Percentiles rank a stretch among this genome's conserved stretches.
These are phyloP conservation scores for Aspergillus sp. DNA, from an alignment of 2,329 filamentous ascomycete genomes.

Conservation along the genomic window DNA sequence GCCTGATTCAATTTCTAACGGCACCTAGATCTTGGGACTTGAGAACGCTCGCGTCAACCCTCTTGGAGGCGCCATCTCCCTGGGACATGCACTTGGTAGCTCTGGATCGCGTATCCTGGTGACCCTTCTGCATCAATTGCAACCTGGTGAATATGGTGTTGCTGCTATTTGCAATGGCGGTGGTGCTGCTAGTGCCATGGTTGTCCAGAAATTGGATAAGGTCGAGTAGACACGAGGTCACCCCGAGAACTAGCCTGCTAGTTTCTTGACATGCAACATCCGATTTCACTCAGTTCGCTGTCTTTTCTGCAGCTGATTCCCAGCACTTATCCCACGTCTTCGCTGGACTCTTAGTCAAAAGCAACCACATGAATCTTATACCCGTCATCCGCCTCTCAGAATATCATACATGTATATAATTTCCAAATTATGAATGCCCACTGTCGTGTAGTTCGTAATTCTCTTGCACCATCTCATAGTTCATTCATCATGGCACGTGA, in stretches of 20 bases:
- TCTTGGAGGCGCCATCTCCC: conserved; percentile 84
- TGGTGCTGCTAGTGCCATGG: conserved; percentile 84
- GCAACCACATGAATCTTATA: conserved; percentile 1
- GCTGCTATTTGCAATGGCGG: conserved; percentile 97
- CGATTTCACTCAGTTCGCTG: not conserved
- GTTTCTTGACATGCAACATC: not conserved
- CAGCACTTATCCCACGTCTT: not conserved
- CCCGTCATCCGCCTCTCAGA: not conserved
- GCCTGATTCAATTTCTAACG: too few species aligned
- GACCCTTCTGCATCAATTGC: conserved; percentile 85
- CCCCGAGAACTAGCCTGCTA: too few species aligned
- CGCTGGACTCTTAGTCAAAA: not conserved
- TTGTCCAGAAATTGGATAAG: conserved; percentile 76
- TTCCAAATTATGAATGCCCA: too few species aligned
- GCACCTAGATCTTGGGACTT: conserved; percentile 69
- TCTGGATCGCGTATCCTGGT: conserved; percentile 89
- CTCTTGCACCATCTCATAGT: too few species aligned
- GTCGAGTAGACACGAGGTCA: conserved; percentile 34
- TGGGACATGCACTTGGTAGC: conserved; percentile 90
- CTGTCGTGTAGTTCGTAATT: too few species aligned
- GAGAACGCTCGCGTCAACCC: conserved; percentile 79
- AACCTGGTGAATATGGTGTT: conserved; percentile 89
- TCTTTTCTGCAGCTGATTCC: too few species aligned
- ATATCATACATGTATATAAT: not conserved
- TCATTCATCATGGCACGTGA: not conserved